A percentile compares a stretch with the other conserved stretches of the same genome.
These are phyloP conservation scores for Pythium volutum DNA, from an alignment of 352 stramenopile genomes.

Conservation along the genomic window DNA sequence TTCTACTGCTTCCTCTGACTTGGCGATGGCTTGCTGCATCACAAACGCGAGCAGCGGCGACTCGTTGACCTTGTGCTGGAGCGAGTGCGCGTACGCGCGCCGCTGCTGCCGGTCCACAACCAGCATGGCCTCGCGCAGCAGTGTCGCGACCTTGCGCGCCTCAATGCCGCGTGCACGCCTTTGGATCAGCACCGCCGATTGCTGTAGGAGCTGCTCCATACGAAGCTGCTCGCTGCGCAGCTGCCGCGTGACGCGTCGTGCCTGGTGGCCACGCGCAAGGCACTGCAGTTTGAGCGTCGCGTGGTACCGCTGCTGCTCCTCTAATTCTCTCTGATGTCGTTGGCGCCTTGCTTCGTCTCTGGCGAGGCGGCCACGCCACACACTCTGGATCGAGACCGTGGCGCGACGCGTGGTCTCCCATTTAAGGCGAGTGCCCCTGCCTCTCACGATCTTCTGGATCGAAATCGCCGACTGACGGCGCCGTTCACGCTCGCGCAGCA, in stretches of 20 bases:
- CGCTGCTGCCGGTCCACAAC: conserved; percentile 45
- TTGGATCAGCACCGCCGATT: conserved; percentile 53
- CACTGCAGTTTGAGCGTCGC: conserved; percentile 37
- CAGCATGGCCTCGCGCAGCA: conserved; percentile 42
- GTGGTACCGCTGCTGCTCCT: conserved; percentile 5
- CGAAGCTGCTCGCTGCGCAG: conserved; percentile 27
- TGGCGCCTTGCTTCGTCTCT: conserved; percentile 25
- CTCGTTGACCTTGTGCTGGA: conserved; percentile 21
- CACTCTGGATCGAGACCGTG: conserved; percentile 40
- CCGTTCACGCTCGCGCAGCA: conserved; percentile 23
- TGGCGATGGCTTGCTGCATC: conserved; percentile 33
- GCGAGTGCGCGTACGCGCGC: conserved; percentile 34
- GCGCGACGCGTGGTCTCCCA: conserved; percentile 27
- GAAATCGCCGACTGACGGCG: conserved; percentile 24
- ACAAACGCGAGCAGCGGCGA: conserved; percentile 54
- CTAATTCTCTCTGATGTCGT: conserved; percentile 4
- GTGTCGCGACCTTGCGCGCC: conserved; percentile 27
- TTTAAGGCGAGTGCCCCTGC: conserved; percentile 13
- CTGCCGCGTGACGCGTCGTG: conserved; percentile 23
- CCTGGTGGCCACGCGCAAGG: conserved; percentile 29
- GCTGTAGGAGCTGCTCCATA: conserved; percentile 30
- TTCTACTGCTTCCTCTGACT: background rate
- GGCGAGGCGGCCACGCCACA: conserved; percentile 36
- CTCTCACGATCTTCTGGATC: conserved; percentile 44
- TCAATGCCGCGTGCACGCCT: conserved; percentile 50